phyloP scores from a whole-genome alignment of 345 rosid genomes.

The Hevea brasiliensis region DNA sequence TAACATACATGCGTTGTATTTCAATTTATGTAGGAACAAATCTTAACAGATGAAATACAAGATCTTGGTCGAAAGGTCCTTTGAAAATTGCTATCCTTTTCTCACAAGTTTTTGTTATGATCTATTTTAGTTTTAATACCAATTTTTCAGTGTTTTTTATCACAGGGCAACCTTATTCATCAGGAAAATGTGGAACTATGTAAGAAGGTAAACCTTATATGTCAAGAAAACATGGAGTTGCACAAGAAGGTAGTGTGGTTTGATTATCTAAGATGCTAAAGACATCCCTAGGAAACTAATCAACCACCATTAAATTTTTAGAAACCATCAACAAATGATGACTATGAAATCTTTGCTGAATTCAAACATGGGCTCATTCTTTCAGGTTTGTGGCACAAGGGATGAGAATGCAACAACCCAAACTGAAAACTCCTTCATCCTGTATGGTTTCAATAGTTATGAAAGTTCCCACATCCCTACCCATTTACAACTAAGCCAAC shows the following conservation, averaged over 20 bases:
- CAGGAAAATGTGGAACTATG: constrained; percentile 44
- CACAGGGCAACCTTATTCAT: constrained; percentile 37
- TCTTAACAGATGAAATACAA: constrained; percentile 50
- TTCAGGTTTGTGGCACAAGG: constrained; percentile 48
- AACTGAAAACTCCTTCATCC: constrained; percentile 31
- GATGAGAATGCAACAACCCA: constrained; percentile 26
- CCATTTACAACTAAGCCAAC: constrained; percentile 16
- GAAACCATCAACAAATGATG: not conserved
- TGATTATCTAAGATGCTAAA: not conserved
- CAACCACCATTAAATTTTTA: not conserved
- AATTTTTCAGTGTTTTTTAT: not conserved
- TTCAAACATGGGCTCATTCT: constrained; percentile 13
- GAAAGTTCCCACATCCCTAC: constrained; percentile 11
- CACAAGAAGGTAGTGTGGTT: constrained; percentile 32
- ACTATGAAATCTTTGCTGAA: not conserved
- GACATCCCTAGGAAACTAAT: not conserved
- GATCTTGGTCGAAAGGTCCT: constrained; percentile 53
- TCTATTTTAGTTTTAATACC: not conserved
- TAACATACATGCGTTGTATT: constrained; percentile 1
- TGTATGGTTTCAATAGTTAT: constrained; percentile 22
- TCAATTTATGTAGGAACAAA: constrained; percentile 48
- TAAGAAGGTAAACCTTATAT: constrained; percentile 40
- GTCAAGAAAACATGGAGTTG: constrained; percentile 42
- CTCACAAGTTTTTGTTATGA: not conserved
- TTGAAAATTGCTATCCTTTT: not conserved